Conservation (phyloP, 208 protist species). For the Trypanosoma brucei region DNA sequence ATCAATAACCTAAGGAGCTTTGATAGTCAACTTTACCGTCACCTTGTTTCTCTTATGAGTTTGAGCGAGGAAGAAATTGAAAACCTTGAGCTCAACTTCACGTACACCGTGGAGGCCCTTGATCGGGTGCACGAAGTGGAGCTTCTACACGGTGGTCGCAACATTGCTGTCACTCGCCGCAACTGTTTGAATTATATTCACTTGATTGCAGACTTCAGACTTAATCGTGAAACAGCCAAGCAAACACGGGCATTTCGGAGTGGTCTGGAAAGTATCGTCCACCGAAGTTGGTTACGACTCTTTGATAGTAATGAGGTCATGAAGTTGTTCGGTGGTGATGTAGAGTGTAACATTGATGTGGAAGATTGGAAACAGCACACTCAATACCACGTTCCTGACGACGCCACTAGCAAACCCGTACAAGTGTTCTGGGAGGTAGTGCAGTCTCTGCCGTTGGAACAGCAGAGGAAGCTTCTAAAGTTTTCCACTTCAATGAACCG, state of each 20-base stretch:
- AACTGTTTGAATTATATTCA: slow-evolving; percentile 92
- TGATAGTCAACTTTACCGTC: slow-evolving; percentile 84
- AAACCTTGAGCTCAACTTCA: slow-evolving; percentile 73
- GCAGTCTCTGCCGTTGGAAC: slow-evolving; percentile 50
- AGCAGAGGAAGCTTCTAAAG: slow-evolving; percentile 80
- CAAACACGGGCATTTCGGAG: slow-evolving; percentile 81
- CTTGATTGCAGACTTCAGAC: slow-evolving; percentile 88
- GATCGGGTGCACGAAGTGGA: slow-evolving; percentile 71
- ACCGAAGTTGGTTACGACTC: slow-evolving; percentile 56
- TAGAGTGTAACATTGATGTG: slow-evolving; percentile 73
- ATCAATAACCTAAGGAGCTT: slow-evolving; percentile 85
- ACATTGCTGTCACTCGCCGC: slow-evolving; percentile 76
- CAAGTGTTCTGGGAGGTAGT: slow-evolving; percentile 89
- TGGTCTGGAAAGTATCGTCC: slow-evolving; percentile 73
- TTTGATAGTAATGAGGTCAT: slow-evolving; percentile 89
- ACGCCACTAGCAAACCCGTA: slow-evolving; percentile 46
- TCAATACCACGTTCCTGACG: slow-evolving; percentile 68
- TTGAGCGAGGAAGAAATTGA: slow-evolving; percentile 70
- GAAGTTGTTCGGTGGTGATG: slow-evolving; percentile 77
- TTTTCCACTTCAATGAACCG: slow-evolving; percentile 85
- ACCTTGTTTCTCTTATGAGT: slow-evolving; percentile 66
- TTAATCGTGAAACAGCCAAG: slow-evolving; percentile 83
- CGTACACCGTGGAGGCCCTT: slow-evolving; percentile 63
- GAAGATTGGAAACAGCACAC: slow-evolving; percentile 86
- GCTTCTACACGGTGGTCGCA: slow-evolving; percentile 66